A percentile compares a stretch with the other conserved stretches of the same genome.
Conservation (phyloP, 164 flowering plant genomes). For the Saururus chinensis region DNA sequence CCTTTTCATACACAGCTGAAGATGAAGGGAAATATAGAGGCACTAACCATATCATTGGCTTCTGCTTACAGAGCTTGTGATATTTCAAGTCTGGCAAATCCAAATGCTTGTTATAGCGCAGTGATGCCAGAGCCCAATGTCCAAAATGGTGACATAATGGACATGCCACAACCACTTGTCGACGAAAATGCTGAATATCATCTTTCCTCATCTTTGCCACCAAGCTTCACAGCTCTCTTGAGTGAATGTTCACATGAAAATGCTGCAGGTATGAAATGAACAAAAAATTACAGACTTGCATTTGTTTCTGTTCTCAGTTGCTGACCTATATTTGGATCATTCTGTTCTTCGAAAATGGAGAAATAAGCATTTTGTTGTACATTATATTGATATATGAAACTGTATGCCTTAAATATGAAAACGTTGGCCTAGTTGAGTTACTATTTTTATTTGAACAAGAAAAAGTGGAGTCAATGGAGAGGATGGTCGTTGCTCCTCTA, state of each 20-base stretch:
- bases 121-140: neutral
- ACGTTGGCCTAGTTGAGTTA: no score
- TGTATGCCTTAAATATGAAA: no score
- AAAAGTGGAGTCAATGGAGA: no score
- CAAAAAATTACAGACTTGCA: neutral
- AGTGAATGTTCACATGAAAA: neutral
- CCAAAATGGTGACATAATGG: neutral
- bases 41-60: neutral
- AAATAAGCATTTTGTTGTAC: no score
- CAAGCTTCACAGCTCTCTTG: neutral
- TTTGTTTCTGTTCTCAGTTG: neutral
- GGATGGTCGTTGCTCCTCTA: no score
- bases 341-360: neutral
- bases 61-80: neutral
- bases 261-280: neutral
- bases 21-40: neutral
- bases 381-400: no score
- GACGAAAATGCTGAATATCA: neutral
- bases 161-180: neutral
- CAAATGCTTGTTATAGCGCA: neutral
- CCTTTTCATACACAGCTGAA: neutral
- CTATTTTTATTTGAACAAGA: no score
- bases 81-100: neutral
- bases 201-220: neutral
- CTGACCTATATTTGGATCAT: neutral